Base-by-base conservation (phyloP, 192 early-diverging fungal genomes). In the Spinellus fusiger region DNA sequence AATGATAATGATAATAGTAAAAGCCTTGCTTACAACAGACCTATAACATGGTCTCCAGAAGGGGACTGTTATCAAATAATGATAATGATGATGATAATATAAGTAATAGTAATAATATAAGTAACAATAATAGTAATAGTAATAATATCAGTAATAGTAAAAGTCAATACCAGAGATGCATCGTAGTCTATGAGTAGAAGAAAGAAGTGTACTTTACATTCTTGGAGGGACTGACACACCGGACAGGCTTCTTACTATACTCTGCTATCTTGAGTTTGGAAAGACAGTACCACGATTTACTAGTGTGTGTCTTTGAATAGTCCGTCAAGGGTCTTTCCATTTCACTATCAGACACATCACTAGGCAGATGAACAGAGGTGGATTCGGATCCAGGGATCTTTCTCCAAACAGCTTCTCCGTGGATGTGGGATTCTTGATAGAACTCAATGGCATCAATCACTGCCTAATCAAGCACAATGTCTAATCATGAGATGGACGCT, bases 381-480 rank as follows among this genome's bases (percentile, higher is more conserved):
- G 62, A 40, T 32, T 70, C 64, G 26, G 62, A 40, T 32, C 64
- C 64, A 23, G 63, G 63, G 25, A 71, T 65, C 28, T 71, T 71
- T 10, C 49, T 38, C 63, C 63, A 71, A 5, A 71, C 69, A 33
- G 27, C 29, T 37, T 71, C 56, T 50, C 53, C 35, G 33, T 58
- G 12, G 20, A 35, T 33, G 8, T 61, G 62, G 13, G 58, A 69
- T 32, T 88, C 90, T 60, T 84, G 82, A 75, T 91, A 93, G 69
- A 91, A 93, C 59, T 82, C 82, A 70, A 93, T 86, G 33, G 88
- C 84, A 61, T 91, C 86, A 38, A 91, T 78, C 6, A 93, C 86
- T 8, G 89, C 89, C 78, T 80, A 62, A 48, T 47, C 26, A 46
- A 25, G 15, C 18, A 58, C 20, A 49, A 47, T 54, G 23, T 25